Evolutionary conservation across 495 filamentous ascomycete genomes (phyloP).

Genomic region (Xylaria acuta): DNA sequence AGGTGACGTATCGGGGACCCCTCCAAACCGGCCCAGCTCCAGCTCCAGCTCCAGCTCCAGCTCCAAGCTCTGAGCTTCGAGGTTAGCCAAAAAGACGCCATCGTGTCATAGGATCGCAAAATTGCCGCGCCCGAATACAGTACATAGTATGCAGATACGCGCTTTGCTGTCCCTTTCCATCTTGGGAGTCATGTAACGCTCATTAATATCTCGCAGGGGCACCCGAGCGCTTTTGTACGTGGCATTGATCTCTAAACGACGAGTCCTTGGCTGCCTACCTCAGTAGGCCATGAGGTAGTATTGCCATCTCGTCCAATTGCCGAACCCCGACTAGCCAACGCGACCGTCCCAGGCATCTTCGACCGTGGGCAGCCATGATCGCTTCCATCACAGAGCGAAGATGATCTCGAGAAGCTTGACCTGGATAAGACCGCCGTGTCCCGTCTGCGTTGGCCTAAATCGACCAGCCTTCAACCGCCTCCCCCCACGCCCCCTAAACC

Average conservation of each 20-base stretch:
- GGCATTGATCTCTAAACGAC: not conserved
- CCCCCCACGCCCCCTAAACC: not conserved
- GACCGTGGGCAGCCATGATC: conserved; percentile 14
- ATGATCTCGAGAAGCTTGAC: conserved; percentile 27
- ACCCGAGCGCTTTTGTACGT: not conserved
- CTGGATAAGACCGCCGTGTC: conserved; percentile 17
- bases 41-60: not conserved
- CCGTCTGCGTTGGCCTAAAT: conserved; percentile 1
- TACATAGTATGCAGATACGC: not conserved
- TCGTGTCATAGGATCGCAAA: conserved; percentile 18
- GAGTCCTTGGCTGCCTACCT: not conserved
- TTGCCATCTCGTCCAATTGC: conserved; percentile 9
- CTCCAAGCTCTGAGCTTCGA: conserved; percentile 5
- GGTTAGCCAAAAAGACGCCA: conserved; percentile 20
- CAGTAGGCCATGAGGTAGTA: not conserved
- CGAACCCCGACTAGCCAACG: not conserved
- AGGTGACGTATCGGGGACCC: conserved; percentile 8
- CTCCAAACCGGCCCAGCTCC: conserved; percentile 1
- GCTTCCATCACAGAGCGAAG: conserved; percentile 9
- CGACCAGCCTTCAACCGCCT: not conserved
- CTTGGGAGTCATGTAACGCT: not conserved
- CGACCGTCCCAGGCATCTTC: not conserved
- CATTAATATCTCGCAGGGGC: not conserved
- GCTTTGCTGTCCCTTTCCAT: not conserved
- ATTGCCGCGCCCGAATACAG: conserved; percentile 3